phyloP scores from a whole-genome alignment of 1,284 basidiomycete genomes.

The Inonotus obliquus region DNA sequence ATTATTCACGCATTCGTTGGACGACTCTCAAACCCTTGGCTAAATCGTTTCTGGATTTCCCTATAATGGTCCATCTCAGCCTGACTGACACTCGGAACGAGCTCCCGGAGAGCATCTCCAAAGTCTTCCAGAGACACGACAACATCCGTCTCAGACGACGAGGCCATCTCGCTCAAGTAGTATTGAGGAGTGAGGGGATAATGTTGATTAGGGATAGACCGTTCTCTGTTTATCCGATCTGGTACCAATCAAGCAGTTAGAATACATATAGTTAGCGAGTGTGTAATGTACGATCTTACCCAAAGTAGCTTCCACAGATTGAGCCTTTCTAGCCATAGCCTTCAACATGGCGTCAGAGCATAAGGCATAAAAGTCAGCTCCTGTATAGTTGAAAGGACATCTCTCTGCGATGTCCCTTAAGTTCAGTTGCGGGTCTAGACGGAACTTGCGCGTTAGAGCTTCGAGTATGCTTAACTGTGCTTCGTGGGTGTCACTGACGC shows the following conservation, averaged over 20 bases:
- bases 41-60: conserved; percentile 70
- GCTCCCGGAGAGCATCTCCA: conserved; percentile 62
- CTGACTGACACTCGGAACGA: conserved; percentile 86
- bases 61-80: conserved; percentile 89
- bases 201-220: conserved; percentile 45
- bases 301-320: conserved; percentile 71
- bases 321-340: conserved; percentile 89
- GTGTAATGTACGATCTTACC: conserved; percentile 34
- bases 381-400: conserved; percentile 93
- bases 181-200: conserved; percentile 87
- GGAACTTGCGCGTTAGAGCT: conserved; percentile 92
- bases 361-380: conserved; percentile 97
- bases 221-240: conserved; percentile 39
- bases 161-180: conserved; percentile 85
- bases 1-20: not conserved
- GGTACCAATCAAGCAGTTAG: conserved; percentile 7
- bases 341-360: conserved; percentile 96
- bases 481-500: conserved; percentile 84
- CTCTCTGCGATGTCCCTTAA: conserved; percentile 64
- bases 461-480: conserved; percentile 86
- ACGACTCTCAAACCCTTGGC: not conserved
- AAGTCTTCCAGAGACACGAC: conserved; percentile 77
- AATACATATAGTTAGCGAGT: not conserved
- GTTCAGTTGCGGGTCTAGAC: conserved; percentile 66
- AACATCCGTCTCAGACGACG: conserved; percentile 68